A percentile compares a stretch with the other conserved stretches of the same genome.
phyloP scores from a whole-genome alignment of 345 rosid species.

The Rhodamnia argentea region DNA sequence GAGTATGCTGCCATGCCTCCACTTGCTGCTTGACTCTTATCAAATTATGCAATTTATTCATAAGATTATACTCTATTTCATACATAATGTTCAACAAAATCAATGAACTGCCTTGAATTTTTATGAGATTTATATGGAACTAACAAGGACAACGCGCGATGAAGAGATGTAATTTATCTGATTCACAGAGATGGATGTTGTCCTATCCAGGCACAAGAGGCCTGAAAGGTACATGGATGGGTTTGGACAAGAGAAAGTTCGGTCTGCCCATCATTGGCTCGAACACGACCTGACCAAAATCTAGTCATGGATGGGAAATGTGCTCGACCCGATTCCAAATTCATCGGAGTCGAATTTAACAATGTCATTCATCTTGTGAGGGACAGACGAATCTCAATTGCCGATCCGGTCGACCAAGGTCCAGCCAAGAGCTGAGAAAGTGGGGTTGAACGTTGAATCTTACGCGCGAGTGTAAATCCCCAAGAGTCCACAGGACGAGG shows the following conservation, averaged over 20 bases:
- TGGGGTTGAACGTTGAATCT: not conserved
- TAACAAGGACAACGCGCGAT: not conserved
- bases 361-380: not conserved
- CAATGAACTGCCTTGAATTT: no score
- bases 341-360: not conserved
- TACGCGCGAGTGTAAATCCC: not conserved
- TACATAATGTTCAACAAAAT: not conserved
- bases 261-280: not conserved
- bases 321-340: not conserved
- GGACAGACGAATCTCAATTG: not conserved
- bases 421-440: not conserved
- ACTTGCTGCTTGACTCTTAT: not conserved
- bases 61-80: not conserved
- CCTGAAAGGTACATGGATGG: not conserved
- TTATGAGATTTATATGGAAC: not conserved
- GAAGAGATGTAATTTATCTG: not conserved
- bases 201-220: not conserved
- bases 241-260: not conserved
- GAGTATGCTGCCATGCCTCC: not conserved
- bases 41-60: no score
- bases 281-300: not conserved
- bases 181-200: not conserved
- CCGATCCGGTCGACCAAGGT: not conserved
- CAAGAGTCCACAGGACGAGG: not conserved
- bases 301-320: no score